Percentiles rank a stretch among this genome's conserved stretches.
These are phyloP conservation scores for Leccinum ochraceum DNA, from an alignment of 768 basidiomycete species.

Conservation along the genomic window DNA sequence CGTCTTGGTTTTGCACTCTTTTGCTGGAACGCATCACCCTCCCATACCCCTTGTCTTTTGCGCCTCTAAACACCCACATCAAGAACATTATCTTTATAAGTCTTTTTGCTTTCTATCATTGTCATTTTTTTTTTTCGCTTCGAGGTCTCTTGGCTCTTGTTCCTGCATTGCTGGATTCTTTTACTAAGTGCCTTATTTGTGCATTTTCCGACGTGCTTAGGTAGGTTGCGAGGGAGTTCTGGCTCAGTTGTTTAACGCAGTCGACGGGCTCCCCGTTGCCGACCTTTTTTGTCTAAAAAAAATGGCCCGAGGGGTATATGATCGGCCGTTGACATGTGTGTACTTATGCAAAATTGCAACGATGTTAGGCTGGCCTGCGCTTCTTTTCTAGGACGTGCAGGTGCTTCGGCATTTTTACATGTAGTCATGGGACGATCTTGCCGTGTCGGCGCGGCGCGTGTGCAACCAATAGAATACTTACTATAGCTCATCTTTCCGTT, in stretches of 20 bases:
- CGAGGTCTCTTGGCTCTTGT: conserved; percentile 5
- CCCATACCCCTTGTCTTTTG: conserved; percentile 15
- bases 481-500: neutral
- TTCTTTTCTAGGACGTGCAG: neutral
- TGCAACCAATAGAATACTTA: conserved; percentile 16
- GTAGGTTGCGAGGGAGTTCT: conserved; percentile 18
- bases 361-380: neutral
- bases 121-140: conserved; percentile 1
- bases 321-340: conserved; percentile 14
- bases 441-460: neutral
- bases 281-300: neutral
- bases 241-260: conserved; percentile 7
- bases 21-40: conserved; percentile 10
- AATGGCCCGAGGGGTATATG: neutral
- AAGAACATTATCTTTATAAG: conserved; percentile 4
- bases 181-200: conserved; percentile 24
- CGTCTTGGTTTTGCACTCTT: conserved; percentile 5
- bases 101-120: neutral
- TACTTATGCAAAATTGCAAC: conserved; percentile 1
- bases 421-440: neutral
- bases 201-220: conserved; percentile 23
- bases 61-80: neutral
- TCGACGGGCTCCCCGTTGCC: neutral
- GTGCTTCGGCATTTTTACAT: neutral
- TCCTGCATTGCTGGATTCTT: conserved; percentile 23